These are phyloP conservation scores for Cutaneotrichosporon arboriforme DNA, from an alignment of 1,284 basidiomycete genomes.

Conservation along the genomic window DNA sequence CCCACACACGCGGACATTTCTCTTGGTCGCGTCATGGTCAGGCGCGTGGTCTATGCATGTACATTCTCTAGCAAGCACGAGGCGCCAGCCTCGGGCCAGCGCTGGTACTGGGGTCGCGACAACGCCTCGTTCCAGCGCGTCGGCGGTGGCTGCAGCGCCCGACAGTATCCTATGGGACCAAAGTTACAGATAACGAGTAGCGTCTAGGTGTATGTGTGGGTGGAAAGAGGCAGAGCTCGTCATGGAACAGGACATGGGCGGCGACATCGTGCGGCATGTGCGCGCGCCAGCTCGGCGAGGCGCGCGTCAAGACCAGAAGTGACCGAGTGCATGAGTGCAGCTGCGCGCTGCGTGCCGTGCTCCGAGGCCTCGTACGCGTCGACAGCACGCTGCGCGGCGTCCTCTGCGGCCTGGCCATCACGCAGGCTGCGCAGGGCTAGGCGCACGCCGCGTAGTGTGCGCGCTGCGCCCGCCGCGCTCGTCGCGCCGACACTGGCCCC, in stretches of 20 bases:
- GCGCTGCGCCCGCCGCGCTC: neutral
- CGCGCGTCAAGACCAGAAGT: conserved; percentile 13
- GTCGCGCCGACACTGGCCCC: conserved; percentile 1
- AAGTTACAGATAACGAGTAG: too few species aligned
- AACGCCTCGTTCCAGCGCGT: too few species aligned
- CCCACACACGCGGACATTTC: too few species aligned
- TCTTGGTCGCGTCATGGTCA: neutral
- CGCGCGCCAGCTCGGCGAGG: conserved; percentile 3
- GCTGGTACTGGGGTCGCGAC: too few species aligned
- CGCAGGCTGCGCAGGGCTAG: conserved; percentile 3
- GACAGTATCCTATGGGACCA: neutral
- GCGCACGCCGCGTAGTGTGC: conserved; percentile 9
- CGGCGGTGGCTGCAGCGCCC: too few species aligned
- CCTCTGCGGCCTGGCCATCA: conserved; percentile 11
- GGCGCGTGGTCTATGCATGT: neutral
- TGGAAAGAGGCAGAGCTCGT: neutral
- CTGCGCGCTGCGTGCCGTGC: neutral
- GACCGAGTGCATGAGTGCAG: neutral
- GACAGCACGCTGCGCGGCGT: conserved; percentile 7
- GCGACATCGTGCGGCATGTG: neutral
- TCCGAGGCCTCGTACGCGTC: conserved; percentile 13
- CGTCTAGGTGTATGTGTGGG: too few species aligned
- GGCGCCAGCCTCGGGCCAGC: too few species aligned
- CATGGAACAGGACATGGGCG: neutral
- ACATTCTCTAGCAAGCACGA: neutral